Percentiles rank a stretch among this genome's conserved stretches.
Conservation (phyloP, 2,329 filamentous ascomycete species). For the Colletotrichum sp. region DNA sequence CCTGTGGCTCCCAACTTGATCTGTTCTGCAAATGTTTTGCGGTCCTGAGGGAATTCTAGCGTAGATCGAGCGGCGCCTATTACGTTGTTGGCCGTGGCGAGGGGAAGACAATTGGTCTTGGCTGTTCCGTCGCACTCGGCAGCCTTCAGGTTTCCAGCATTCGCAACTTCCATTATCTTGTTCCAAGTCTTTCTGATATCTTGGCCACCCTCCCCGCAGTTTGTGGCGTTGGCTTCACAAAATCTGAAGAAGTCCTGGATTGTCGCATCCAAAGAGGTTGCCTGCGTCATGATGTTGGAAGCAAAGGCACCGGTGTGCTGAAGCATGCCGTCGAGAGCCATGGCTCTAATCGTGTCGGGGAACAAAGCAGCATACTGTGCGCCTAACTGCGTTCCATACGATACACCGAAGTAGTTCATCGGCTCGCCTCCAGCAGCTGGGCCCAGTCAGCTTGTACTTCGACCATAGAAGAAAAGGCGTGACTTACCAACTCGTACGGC, state of each 20-base stretch:
- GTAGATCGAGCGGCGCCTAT: conserved; percentile 1
- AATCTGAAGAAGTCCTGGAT: conserved; percentile 13
- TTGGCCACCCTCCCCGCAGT: conserved; percentile 2
- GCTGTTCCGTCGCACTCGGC: conserved; percentile 6
- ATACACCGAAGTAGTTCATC: conserved; percentile 11
- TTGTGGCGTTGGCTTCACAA: not conserved
- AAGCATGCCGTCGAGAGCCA: conserved; percentile 13
- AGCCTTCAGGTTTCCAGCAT: not conserved
- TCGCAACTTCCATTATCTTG: not conserved
- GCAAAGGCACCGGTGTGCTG: conserved; percentile 11
- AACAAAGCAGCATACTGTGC: conserved; percentile 9
- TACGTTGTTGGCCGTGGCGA: not conserved
- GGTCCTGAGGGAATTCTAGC: not conserved
- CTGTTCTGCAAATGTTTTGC: not conserved
- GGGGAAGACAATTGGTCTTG: not conserved
- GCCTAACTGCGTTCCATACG: conserved; percentile 10
- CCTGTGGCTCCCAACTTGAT: not conserved
- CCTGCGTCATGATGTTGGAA: conserved; percentile 13
- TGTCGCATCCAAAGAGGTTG: conserved; percentile 12
- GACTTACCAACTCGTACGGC: not conserved
- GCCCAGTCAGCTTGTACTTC: not conserved
- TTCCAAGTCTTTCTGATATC: conserved; percentile 5
- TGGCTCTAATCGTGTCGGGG: not conserved
- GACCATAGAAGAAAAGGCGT: accelerated
- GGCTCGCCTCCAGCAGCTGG: not conserved